Base-by-base conservation (phyloP, 805 yeast genomes). In the Limtongia smithiae region DNA sequence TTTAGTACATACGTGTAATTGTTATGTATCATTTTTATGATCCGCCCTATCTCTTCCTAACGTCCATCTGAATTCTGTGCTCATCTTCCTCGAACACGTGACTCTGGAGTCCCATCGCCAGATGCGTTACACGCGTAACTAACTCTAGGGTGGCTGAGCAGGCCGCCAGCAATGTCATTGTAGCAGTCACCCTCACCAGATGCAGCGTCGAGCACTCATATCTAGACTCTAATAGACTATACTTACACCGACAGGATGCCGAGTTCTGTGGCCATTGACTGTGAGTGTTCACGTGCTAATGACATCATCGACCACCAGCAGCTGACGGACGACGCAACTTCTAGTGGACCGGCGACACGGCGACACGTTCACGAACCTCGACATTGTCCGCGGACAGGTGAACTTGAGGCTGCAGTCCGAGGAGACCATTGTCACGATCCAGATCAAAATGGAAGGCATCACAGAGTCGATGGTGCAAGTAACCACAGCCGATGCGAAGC, bases 401-500 rank as follows among this genome's bases (percentile, higher is more conserved):
- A 40, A 35, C 15, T 41, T 65, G 39, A 39, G 48, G 8, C 44
- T 65, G 39, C 31, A 33, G 15, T 48, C 57, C 17, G 64, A 61
- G 32, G 63, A 60, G 42, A 49, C 65, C 7, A 41, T 65, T 43
- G 58, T 61, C 35, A 45, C 48, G 25, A 61, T 65, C 21, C 55
- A 50, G 22, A 60, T 64, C 44, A 65, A 65, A 48, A 44, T 65
- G 47, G 68, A 65, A 43, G 68, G 55, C 39, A 57, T 64, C 9
- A 51, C 68, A 4, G 40, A 46, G 38, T 57, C 66, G 2, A 42
- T 33, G 21, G 53, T 64, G 7, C 54, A 54, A 3, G 55, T 60
- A n/a, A 52, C 60, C 7, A 57, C 51, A 40, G 49, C 44, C 15
- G 47, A 34, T 18, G 40, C 40, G 20, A 43, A 41, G 24, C 32